Evolutionary conservation across 495 filamentous ascomycete genomes (phyloP).

Genomic region (Hypoxylon fuscum): DNA sequence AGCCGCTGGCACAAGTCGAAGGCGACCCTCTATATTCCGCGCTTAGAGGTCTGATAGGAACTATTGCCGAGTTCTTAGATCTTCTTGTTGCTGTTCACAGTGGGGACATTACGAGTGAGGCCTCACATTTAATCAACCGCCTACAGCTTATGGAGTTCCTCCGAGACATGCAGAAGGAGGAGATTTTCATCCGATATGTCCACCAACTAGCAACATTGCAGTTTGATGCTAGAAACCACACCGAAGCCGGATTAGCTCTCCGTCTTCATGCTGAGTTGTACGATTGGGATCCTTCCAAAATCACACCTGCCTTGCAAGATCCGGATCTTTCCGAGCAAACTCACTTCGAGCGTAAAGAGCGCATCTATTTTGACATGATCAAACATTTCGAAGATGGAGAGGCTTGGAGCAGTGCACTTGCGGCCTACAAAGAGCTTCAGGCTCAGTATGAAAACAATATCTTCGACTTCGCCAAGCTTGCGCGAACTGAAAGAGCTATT

Average conservation of each 20-base stretch:
- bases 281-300: slow-evolving; percentile 81
- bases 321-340: slow-evolving; percentile 84
- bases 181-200: slow-evolving; percentile 96
- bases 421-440: slow-evolving; percentile 89
- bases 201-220: slow-evolving; percentile 90
- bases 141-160: slow-evolving; percentile 95
- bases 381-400: slow-evolving; percentile 91
- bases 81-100: slow-evolving; percentile 92
- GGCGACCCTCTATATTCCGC: slow-evolving; percentile 81
- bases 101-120: slow-evolving; percentile 76
- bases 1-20: slow-evolving; percentile 67
- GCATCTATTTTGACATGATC: slow-evolving; percentile 92
- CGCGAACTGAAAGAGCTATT: slow-evolving; percentile 87
- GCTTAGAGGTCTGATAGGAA: slow-evolving; percentile 78
- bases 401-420: slow-evolving; percentile 90
- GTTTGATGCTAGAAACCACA: slow-evolving; percentile 75
- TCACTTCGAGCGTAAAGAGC: slow-evolving; percentile 92
- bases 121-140: slow-evolving; percentile 82
- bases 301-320: slow-evolving; percentile 72
- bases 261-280: slow-evolving; percentile 93
- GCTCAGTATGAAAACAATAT: slow-evolving; percentile 86
- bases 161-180: slow-evolving; percentile 95
- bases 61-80: slow-evolving; percentile 89
- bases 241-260: slow-evolving; percentile 91
- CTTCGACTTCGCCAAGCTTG: slow-evolving; percentile 92